Conservation (phyloP, 225 moss, liverwort and hornwort species). For the Anthoceros angustus region DNA sequence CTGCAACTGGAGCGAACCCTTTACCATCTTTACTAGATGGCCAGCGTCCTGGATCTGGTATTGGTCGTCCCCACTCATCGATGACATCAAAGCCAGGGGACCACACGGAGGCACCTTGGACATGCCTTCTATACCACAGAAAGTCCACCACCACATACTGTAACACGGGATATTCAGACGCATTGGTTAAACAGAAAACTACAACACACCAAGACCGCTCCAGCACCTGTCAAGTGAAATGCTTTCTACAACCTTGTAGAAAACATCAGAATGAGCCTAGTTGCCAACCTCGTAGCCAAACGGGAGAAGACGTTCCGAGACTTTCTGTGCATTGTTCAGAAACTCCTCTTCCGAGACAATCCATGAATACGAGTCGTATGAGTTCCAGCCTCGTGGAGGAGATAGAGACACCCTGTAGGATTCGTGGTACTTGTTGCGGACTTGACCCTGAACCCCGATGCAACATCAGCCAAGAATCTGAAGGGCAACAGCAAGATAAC, state of each 20-base stretch:
- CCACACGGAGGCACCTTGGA: slow-evolving; percentile 40
- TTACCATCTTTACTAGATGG: slow-evolving; percentile 62
- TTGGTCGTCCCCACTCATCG: slow-evolving; percentile 60
- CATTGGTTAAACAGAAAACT: background rate
- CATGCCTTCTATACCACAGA: slow-evolving; percentile 81
- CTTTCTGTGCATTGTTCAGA: no score
- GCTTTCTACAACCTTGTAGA: no score
- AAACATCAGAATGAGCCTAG: no score
- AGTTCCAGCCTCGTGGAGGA: slow-evolving; percentile 53
- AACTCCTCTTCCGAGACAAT: slow-evolving; percentile 32
- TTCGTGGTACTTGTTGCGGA: background rate
- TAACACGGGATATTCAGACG: slow-evolving; percentile 4
- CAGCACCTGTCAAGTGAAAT: background rate
- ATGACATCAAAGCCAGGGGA: no score
- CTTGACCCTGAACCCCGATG: background rate
- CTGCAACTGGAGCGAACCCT: slow-evolving; percentile 62
- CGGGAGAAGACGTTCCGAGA: slow-evolving; percentile 41
- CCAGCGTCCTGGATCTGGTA: slow-evolving; percentile 83
- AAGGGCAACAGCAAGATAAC: no score
- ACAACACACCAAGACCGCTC: background rate
- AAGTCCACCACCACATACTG: slow-evolving; percentile 91
- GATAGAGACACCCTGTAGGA: slow-evolving; percentile 18
- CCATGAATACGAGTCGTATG: slow-evolving; percentile 51
- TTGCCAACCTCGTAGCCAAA: slow-evolving; percentile 64
- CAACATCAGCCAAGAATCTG: no score